Conservation (phyloP, 2,329 filamentous ascomycete species). For the Diaporthe caulivora region DNA sequence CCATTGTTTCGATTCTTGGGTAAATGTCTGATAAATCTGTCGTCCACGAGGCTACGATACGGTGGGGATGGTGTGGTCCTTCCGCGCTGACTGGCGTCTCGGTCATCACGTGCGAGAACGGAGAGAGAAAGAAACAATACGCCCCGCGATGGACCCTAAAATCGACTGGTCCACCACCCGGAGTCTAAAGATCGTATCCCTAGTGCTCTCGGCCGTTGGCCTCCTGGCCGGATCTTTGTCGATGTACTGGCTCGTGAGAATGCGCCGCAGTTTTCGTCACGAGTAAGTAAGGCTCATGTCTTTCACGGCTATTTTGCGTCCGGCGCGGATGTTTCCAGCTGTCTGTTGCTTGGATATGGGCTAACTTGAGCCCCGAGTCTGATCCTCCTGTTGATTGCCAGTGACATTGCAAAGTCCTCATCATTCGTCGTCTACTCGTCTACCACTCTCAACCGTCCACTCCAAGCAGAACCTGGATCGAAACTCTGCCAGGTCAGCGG, state of each 20-base stretch:
- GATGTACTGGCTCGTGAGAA: slow-evolving; percentile 80
- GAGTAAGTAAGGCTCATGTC: slow-evolving; percentile 61
- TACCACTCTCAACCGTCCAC: slow-evolving; percentile 63
- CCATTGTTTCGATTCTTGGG: background rate
- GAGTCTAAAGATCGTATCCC: slow-evolving; percentile 53
- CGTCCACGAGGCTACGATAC: background rate
- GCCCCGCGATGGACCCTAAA: background rate
- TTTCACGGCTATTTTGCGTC: too few relatives aligned
- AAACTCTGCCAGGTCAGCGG: slow-evolving; percentile 76
- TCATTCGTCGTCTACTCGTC: slow-evolving; percentile 77
- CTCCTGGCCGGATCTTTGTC: slow-evolving; percentile 67
- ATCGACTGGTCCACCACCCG: background rate
- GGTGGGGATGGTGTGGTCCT: background rate
- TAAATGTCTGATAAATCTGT: background rate
- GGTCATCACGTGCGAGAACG: background rate
- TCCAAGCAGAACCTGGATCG: slow-evolving; percentile 62
- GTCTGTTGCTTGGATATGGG: background rate
- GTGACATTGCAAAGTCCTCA: slow-evolving; percentile 77
- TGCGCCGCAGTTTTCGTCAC: slow-evolving; percentile 81
- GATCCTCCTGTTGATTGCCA: slow-evolving; percentile 79
- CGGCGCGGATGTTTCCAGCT: background rate
- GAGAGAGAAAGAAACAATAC: background rate
- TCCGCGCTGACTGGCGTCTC: background rate
- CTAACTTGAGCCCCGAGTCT: slow-evolving; percentile 64
- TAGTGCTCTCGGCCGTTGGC: slow-evolving; percentile 64